phyloP scores from a whole-genome alignment of 129 eudicot species.

The Lonicera japonica region DNA sequence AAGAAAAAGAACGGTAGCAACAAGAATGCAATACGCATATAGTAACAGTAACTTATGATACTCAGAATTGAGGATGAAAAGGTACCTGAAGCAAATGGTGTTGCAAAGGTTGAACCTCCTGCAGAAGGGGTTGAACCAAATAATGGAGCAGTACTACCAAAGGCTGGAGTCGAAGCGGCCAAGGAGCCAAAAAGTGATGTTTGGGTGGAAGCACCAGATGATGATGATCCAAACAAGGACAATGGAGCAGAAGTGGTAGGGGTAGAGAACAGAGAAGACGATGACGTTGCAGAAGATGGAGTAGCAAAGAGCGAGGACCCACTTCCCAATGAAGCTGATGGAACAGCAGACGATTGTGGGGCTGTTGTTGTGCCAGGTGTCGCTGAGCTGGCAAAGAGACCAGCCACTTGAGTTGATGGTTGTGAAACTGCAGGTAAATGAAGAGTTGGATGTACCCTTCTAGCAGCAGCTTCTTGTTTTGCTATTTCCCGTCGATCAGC shows the following conservation, averaged over 20 bases:
- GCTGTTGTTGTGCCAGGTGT: constrained; percentile 42
- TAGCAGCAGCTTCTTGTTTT: constrained; percentile 83
- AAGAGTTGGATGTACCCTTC: constrained; percentile 87
- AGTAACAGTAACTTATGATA: constrained; percentile 7
- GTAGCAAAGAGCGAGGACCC: constrained; percentile 51
- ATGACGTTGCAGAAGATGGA: constrained; percentile 48
- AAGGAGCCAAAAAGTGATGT: constrained; percentile 54
- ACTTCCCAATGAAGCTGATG: constrained; percentile 48
- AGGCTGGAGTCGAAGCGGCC: constrained; percentile 53
- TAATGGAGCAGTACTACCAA: constrained; percentile 35
- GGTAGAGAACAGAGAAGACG: constrained; percentile 65
- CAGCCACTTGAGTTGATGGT: constrained; percentile 64
- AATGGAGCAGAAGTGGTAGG: constrained; percentile 55
- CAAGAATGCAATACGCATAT: neutral
- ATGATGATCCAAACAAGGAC: constrained; percentile 44
- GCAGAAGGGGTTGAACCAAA: constrained; percentile 49
- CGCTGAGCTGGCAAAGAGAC: constrained; percentile 52
- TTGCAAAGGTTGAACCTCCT: constrained; percentile 43
- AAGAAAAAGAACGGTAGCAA: neutral
- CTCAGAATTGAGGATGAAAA: neutral
- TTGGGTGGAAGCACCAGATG: constrained; percentile 69
- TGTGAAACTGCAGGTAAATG: constrained; percentile 71
- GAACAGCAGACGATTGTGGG: constrained; percentile 34
- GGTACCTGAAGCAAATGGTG: constrained; percentile 62
- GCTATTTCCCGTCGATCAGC: constrained; percentile 94